A percentile compares a stretch with the other conserved stretches of the same genome.
Conservation (phyloP, 2,329 filamentous ascomycete genomes). For the Ophiobolus disseminans region DNA sequence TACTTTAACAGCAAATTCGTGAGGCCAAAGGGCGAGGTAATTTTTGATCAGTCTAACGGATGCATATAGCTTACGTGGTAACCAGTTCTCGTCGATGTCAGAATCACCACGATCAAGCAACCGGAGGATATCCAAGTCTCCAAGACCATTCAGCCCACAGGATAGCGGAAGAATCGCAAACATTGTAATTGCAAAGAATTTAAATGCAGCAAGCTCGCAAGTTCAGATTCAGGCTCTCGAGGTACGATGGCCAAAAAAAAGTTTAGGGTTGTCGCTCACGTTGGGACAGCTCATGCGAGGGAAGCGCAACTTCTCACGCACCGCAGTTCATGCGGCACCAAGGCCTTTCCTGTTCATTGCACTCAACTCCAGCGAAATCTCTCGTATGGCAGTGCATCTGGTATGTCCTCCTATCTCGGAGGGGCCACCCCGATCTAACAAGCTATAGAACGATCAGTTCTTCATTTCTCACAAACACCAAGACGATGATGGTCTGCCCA, state of each 20-base stretch:
- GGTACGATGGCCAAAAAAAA: slow-evolving; percentile 41
- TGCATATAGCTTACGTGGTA: slow-evolving; percentile 9
- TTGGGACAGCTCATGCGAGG: slow-evolving; percentile 74
- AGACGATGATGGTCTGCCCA: slow-evolving; percentile 72
- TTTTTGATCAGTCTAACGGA: background rate
- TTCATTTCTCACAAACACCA: slow-evolving; percentile 88
- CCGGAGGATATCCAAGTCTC: slow-evolving; percentile 43
- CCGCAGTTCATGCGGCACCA: slow-evolving; percentile 75
- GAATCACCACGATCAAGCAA: slow-evolving; percentile 25
- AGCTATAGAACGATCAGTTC: slow-evolving; percentile 80
- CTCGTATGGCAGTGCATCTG: slow-evolving; percentile 52
- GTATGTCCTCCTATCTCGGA: slow-evolving; percentile 30
- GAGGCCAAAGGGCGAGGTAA: slow-evolving; percentile 22
- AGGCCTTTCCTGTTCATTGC: slow-evolving; percentile 82
- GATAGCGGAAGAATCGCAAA: slow-evolving; percentile 73
- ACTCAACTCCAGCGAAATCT: slow-evolving; percentile 60
- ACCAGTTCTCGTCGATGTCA: slow-evolving; percentile 25
- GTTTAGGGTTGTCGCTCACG: background rate
- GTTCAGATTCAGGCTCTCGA: slow-evolving; percentile 83
- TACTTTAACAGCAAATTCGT: slow-evolving; percentile 26
- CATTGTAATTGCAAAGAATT: slow-evolving; percentile 80
- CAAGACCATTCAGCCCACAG: slow-evolving; percentile 42
- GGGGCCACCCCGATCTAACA: slow-evolving; percentile 48
- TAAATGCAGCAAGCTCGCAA: slow-evolving; percentile 74
- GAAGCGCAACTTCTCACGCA: slow-evolving; percentile 77